These are phyloP conservation scores for Vigna nakashimae DNA, from an alignment of 306 rosid species.

Conservation along the genomic window DNA sequence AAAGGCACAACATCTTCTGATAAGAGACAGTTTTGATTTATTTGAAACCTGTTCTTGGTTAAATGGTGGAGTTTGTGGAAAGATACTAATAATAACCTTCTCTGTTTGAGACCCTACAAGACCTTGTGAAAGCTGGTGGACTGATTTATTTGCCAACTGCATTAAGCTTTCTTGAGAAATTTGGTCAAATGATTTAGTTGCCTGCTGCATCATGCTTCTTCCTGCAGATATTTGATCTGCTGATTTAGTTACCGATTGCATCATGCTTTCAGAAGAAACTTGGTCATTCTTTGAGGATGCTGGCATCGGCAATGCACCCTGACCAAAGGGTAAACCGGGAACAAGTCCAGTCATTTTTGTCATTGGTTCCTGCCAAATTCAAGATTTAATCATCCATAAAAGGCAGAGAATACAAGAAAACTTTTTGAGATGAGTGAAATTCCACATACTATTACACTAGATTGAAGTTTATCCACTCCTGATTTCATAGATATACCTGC, in stretches of 20 bases:
- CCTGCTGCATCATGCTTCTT: background rate
- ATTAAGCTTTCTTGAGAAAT: background rate
- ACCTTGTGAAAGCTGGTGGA: conserved; percentile 12
- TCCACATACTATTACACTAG: conserved; percentile 61
- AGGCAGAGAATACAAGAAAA: background rate
- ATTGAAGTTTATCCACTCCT: conserved; percentile 63
- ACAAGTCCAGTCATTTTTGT: conserved; percentile 64
- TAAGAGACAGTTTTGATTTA: background rate
- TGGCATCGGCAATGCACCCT: conserved; percentile 60
- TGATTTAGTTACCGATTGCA: conserved; percentile 47
- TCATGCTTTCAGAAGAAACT: too few species aligned
- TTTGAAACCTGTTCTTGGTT: background rate
- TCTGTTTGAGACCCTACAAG: conserved; percentile 62
- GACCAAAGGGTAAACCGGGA: conserved; percentile 57
- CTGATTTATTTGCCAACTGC: background rate
- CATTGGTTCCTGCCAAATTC: conserved; percentile 62
- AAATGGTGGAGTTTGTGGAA: conserved; percentile 66
- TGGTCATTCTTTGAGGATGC: conserved; percentile 56
- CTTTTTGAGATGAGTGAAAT: conserved; percentile 21
- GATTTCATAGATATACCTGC: conserved; percentile 78
- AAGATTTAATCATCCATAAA: conserved; percentile 33
- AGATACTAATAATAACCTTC: conserved; percentile 60
- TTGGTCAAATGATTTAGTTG: background rate
- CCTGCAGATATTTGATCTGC: conserved; percentile 42
- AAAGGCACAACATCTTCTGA: background rate